Conservation (phyloP, 352 stramenopile genomes). For the Globisporangium iwayamae region DNA sequence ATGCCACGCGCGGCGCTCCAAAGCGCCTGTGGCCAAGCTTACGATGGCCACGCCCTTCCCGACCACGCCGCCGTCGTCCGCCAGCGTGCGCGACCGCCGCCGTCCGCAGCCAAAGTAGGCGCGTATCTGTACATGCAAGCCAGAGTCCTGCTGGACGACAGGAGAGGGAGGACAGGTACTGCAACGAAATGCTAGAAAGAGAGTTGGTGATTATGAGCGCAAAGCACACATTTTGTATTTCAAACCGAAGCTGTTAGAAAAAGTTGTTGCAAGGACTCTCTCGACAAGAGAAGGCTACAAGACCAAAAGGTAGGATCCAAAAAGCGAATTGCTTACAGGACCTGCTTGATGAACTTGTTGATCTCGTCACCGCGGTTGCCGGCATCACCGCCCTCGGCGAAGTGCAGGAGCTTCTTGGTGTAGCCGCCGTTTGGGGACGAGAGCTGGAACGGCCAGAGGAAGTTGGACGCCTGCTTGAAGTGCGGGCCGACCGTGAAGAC, state of each 20-base stretch:
- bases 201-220: background rate
- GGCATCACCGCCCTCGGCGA: conserved; percentile 91
- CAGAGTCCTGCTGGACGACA: background rate
- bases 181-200: background rate
- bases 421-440: conserved; percentile 95
- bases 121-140: background rate
- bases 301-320: background rate
- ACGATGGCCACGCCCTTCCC: conserved; percentile 39
- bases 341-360: conserved; percentile 94
- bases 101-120: conserved; percentile 23
- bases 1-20: conserved; percentile 52
- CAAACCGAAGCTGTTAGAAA: conserved; percentile 22
- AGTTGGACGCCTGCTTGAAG: conserved; percentile 99
- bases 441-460: conserved; percentile 99
- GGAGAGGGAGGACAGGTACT: background rate
- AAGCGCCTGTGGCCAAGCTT: conserved; percentile 28
- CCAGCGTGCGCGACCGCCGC: conserved; percentile 33
- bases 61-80: conserved; percentile 37
- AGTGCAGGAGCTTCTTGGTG: conserved; percentile 94
- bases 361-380: conserved; percentile 92
- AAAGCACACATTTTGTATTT: conserved; percentile 20
- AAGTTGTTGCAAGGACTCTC: background rate
- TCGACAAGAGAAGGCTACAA: background rate
- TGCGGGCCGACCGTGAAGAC: conserved; percentile 98
- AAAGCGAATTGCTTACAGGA: conserved; percentile 77